Percentiles rank a stretch among this genome's conserved stretches.
phyloP scores from a whole-genome alignment of 179 eudicot genomes.

The Heliamphora ciliata region DNA sequence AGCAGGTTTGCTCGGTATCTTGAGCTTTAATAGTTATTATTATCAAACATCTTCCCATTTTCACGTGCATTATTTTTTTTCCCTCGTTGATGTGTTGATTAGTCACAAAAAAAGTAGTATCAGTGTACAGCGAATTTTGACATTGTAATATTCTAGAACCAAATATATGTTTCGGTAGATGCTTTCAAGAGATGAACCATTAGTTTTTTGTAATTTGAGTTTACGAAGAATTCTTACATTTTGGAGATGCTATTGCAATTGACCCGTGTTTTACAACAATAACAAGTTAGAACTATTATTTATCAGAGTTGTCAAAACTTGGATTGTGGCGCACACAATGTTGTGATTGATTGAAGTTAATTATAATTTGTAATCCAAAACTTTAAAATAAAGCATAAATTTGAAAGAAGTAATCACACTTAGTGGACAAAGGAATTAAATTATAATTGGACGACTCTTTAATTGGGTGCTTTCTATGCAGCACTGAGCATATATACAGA shows the following conservation, averaged over 20 bases:
- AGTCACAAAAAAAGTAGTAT: neutral
- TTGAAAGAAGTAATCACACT: too few relatives aligned
- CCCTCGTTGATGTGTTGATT: neutral
- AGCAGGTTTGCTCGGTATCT: conserved; percentile 55
- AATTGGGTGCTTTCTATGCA: too few relatives aligned
- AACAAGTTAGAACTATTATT: neutral
- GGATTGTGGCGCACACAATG: too few relatives aligned
- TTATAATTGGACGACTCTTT: too few relatives aligned
- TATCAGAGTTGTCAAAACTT: too few relatives aligned
- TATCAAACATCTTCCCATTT: neutral
- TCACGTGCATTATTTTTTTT: neutral
- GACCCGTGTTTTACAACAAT: neutral
- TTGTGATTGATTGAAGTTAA: too few relatives aligned
- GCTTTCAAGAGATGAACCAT: neutral
- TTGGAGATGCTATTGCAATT: neutral
- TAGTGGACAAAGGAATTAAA: too few relatives aligned
- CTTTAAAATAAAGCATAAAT: too few relatives aligned
- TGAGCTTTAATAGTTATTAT: neutral
- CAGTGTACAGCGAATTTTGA: neutral
- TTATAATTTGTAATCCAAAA: too few relatives aligned
- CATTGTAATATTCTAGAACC: neutral
- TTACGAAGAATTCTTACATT: neutral
- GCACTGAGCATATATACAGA: too few relatives aligned
- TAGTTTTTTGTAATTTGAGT: neutral
- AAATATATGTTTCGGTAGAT: neutral